These are phyloP conservation scores for Waitea zeae DNA, from an alignment of 1,284 basidiomycete genomes.

Conservation along the genomic window DNA sequence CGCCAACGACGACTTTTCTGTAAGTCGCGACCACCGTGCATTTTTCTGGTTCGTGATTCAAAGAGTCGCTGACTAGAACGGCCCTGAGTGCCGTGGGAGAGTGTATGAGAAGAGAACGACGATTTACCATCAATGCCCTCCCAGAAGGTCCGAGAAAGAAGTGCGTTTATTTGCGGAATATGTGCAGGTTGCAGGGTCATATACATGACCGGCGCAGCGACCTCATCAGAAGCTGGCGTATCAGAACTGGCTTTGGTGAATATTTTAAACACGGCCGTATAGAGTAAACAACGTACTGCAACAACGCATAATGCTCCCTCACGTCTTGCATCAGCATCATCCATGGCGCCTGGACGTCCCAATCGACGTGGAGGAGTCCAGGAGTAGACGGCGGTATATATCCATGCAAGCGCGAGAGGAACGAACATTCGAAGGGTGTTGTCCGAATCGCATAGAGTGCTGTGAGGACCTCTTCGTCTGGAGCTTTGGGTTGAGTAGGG, in stretches of 20 bases:
- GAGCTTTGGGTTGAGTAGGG: too few relatives aligned
- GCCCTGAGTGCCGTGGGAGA: slow-evolving; percentile 3
- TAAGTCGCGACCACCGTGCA: slow-evolving; percentile 58
- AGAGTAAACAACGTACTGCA: slow-evolving; percentile 28
- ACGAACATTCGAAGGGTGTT: slow-evolving; percentile 44
- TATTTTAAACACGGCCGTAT: not conserved
- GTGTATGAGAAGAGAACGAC: not conserved
- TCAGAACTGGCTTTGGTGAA: slow-evolving; percentile 27
- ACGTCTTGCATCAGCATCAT: slow-evolving; percentile 57
- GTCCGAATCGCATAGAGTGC: slow-evolving; percentile 35
- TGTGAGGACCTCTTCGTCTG: slow-evolving; percentile 32
- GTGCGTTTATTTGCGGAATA: slow-evolving; percentile 48
- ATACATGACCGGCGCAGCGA: slow-evolving; percentile 39
- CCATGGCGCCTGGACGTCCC: slow-evolving; percentile 55
- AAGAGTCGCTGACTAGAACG: slow-evolving; percentile 45
- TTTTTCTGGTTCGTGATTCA: slow-evolving; percentile 46
- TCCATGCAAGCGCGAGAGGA: slow-evolving; percentile 41
- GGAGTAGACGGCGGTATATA: slow-evolving; percentile 1
- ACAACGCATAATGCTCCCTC: slow-evolving; percentile 36
- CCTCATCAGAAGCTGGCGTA: slow-evolving; percentile 22
- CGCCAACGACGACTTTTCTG: slow-evolving; percentile 54
- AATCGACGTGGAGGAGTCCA: slow-evolving; percentile 36
- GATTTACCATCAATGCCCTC: slow-evolving; percentile 47
- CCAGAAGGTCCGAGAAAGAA: slow-evolving; percentile 53
- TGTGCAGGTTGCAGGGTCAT: slow-evolving; percentile 39